Base-by-base conservation (phyloP, 352 stramenopile species). In the Detonula confervacea region DNA sequence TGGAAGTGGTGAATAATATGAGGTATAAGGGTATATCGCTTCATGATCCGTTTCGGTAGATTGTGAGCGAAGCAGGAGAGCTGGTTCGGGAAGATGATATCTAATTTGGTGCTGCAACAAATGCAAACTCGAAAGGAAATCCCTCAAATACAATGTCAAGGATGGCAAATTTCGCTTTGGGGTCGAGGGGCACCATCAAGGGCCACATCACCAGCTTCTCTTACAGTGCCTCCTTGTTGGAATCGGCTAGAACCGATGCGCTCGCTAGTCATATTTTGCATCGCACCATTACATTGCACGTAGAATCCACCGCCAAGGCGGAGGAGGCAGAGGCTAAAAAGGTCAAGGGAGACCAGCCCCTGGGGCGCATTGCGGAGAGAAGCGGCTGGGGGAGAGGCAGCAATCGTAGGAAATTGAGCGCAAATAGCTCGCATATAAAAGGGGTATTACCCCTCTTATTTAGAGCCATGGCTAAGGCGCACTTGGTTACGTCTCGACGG, bases 131-230 rank as follows among this genome's bases (percentile, higher is more conserved):
- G n/a, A n/a, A n/a, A n/a, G n/a, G n/a, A n/a, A n/a, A n/a, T n/a
- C n/a, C 24, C 27, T 54, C 5, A 82, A 80, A 33, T 84, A 84
- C 37, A 80, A 56, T 54, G 18, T 54, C 42, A 73, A 78, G 25
- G 78, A 90, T 55, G 84, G 73, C n/a, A n/a, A 87, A 35, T 83
- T 87, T 51, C 64, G 81, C 1, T 80, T 78, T 56, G 20, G 54
- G 59, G 59, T 73, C 59, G 4, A 65, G 71, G 0, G 44, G 44
- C 3, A 74, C 59, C 20, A 42, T 70, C 7, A 77, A 77, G 46
- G 63, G 71, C 4, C 60, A 80, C 5, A 87, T 89, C 24, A 71
- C 77, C 9, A 88, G 82, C 1, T 91, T 90, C 66, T 77, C 91
- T 3, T 93, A 83, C 56, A 73, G 79, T 20, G 56, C 71, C 3